A percentile compares a stretch with the other conserved stretches of the same genome.
phyloP scores from a whole-genome alignment of 192 early-diverging fungal genomes.

The Rhizoclosmatium globosum region DNA sequence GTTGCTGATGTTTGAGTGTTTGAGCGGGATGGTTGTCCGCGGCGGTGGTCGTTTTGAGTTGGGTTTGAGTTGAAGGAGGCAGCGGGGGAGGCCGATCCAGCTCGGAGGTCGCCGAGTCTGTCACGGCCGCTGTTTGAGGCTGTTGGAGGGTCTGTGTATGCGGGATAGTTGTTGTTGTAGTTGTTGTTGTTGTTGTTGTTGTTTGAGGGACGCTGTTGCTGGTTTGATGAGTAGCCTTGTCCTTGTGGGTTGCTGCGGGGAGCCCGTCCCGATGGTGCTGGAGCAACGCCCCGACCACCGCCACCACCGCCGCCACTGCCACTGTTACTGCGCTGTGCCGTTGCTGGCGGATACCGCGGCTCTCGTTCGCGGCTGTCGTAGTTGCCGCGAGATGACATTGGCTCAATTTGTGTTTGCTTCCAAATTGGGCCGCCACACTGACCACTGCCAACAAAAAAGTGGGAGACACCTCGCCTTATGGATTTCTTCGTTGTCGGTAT shows the following conservation, averaged over 20 bases:
- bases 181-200: background rate
- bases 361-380: conserved; percentile 1
- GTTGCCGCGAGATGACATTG: background rate
- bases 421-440: no score
- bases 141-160: background rate
- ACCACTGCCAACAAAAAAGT: no score
- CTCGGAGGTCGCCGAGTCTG: background rate
- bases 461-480: no score
- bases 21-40: background rate
- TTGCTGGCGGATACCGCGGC: conserved; percentile 23
- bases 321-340: conserved; percentile 5
- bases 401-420: background rate
- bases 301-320: background rate
- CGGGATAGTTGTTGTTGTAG: background rate
- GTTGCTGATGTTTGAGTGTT: background rate
- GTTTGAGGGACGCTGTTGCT: background rate
- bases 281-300: background rate
- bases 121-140: background rate
- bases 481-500: no score
- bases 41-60: background rate
- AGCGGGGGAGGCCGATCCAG: background rate
- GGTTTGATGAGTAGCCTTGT: background rate
- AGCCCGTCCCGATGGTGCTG: no score
- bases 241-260: background rate
- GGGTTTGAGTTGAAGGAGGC: background rate